Evolutionary conservation across 768 basidiomycete species (phyloP), one percentile per base, ranked within the genome.

Genomic region (Auriscalpium vulgare): DNA sequence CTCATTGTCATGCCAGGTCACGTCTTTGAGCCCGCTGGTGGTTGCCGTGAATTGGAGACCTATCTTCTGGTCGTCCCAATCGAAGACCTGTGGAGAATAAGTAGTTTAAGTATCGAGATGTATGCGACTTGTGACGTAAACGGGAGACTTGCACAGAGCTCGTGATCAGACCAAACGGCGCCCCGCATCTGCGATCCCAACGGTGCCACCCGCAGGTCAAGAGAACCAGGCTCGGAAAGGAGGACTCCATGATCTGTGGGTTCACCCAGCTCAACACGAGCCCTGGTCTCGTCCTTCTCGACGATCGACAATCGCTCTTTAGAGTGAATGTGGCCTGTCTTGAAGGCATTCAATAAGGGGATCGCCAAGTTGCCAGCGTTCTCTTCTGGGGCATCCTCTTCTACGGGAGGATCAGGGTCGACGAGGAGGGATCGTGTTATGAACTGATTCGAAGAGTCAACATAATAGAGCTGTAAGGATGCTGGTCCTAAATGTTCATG

Each of bases 341-440:
- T 89, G 73, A 89, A 83, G 3, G 83, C 78, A 57, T 83, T 85
- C 8, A 84, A 74, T n/a, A 87, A 69, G 1, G 75, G 73, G n/a
- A 82, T 65, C 10, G 64, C 56, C 37, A 61, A 51, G 37, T 68
- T 65, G 49, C 59, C 64, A 43, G 59, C 59, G 40, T 70, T 64
- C 47, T 72, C 63, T 23, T 74, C 71, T 17, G 67, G 51, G 29
- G 64, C 56, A 13, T 68, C 68, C 10, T 54, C 54, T 29, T 67
- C 60, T 10, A 62, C 58, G 8, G 60, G 35, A 8, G 59, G 44
- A 23, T 59, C 50, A 19, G 60, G 65, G 13, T 44, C 37, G 19
- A 58, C 50, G 40, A 53, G 50, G 9, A 54, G 2, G 29, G 52
- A 62, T 23, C 75, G 78, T 10, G 72, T 63, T 23, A 78, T 62